Evolutionary conservation across 1,139 yeast species (phyloP), one percentile per base, ranked within the genome.

Genomic region (Debaryomyces fabryi): DNA sequence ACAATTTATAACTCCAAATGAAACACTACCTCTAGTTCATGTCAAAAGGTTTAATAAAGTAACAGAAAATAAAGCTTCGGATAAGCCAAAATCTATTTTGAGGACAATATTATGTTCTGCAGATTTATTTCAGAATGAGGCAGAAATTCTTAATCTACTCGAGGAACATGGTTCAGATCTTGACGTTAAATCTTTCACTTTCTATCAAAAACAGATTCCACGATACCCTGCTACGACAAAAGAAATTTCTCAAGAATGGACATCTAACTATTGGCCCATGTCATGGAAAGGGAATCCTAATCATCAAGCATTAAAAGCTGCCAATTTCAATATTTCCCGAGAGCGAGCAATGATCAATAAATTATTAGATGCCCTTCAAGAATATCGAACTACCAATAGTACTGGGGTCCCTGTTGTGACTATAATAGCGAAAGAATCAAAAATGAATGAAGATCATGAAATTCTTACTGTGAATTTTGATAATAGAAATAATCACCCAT

Each of bases 281-380:
- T 76, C 90, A 30, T 93, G 98, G 98, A 85, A 91, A 56, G 98
- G 98, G 0, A 89, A 92, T 59, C 96, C 96, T 0, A 78, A 86
- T 53, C 86, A 88, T 46, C 93, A 89, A 59, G 82, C 82, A 40
- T 71, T 90, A 21, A 80, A 81, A 42, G 76, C 82, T 44, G 68
- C 79, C 27, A 59, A 64, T 13, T 68, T 84, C 45, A 81, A 87
- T 53, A 71, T 82, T 42, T 66, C 58, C 0, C 63, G 62, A 27
- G 83, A 81, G 41, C 61, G 60, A 36, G 47, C 55, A 5, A 71
- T 80, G 59, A 67, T 86, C n/a, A 48, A 48, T 15, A 49, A 46
- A 27, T 47, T 68, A n/a, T 38, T 64, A 10, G 51, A 54, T 4
- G 46, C 49, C 7, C 45, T 57, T 24, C 18, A 34, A 27, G 46